These are phyloP conservation scores for Pichia sp. DNA, from an alignment of 1,139 yeast genomes.

Conservation along the genomic window DNA sequence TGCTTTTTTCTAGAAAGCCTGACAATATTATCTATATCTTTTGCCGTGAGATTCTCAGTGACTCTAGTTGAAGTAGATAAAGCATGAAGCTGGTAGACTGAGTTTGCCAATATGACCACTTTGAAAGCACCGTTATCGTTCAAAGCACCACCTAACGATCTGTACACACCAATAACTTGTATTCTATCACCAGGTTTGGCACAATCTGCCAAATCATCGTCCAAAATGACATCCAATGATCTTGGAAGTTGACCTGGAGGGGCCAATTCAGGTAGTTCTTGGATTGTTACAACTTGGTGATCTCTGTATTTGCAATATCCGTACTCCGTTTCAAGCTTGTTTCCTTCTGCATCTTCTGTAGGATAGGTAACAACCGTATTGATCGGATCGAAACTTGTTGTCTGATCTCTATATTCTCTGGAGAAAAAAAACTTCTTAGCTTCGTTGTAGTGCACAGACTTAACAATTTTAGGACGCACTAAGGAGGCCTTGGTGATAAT, in stretches of 20 bases:
- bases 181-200: conserved; percentile 97
- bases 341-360: conserved; percentile 87
- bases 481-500: conserved; percentile 91
- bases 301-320: conserved; percentile 92
- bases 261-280: conserved; percentile 97
- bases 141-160: conserved; percentile 82
- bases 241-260: conserved; percentile 98
- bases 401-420: conserved; percentile 88
- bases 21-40: conserved; percentile 84
- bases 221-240: conserved; percentile 83
- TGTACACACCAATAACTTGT: conserved; percentile 89
- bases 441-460: conserved; percentile 94
- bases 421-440: conserved; percentile 80
- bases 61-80: conserved; percentile 84
- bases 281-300: conserved; percentile 89
- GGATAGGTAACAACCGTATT: conserved; percentile 88
- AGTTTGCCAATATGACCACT: conserved; percentile 80
- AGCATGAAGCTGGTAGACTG: conserved; percentile 84
- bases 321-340: conserved; percentile 82
- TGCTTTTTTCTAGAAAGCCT: conserved; percentile 63
- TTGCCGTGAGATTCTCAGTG: conserved; percentile 69
- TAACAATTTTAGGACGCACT: conserved; percentile 85
- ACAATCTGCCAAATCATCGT: conserved; percentile 88
- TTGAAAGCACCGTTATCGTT: conserved; percentile 66
- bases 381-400: conserved; percentile 84